A percentile compares a stretch with the other conserved stretches of the same genome.
Conservation (phyloP, 306 rosid species). For the Notholithocarpus densiflorus region DNA sequence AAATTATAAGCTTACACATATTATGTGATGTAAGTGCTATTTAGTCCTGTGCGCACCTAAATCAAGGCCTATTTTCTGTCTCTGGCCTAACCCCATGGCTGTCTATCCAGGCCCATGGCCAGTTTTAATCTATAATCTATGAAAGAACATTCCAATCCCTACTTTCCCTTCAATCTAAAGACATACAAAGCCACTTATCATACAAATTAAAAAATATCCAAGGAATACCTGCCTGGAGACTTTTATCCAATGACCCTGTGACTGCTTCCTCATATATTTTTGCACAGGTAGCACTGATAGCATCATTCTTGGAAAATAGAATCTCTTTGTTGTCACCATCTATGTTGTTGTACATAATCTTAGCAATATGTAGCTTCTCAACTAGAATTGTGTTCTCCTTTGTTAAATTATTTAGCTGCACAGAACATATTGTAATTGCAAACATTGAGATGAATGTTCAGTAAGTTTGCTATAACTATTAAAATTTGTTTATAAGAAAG, state of each 20-base stretch:
- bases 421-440: constrained; percentile 10
- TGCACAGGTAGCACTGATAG: constrained; percentile 37
- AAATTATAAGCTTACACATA: background rate
- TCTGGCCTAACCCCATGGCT: background rate
- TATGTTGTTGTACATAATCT: constrained; percentile 28
- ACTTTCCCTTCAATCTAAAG: background rate
- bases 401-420: constrained; percentile 58
- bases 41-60: background rate
- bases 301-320: constrained; percentile 40
- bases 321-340: constrained; percentile 37
- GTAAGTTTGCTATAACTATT: no score
- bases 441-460: background rate
- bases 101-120: background rate
- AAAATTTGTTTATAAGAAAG: background rate
- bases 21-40: background rate
- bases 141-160: background rate
- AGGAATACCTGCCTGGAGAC: constrained; percentile 74
- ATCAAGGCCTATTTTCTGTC: background rate
- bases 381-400: constrained; percentile 53
- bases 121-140: background rate
- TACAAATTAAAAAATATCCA: constrained; percentile 11
- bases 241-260: constrained; percentile 34
- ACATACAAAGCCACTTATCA: background rate
- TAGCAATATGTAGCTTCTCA: constrained; percentile 37
- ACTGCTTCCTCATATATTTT: constrained; percentile 42